These are phyloP conservation scores for Carex scoparia DNA, from an alignment of 176 grass and related monocot species.

Conservation along the genomic window DNA sequence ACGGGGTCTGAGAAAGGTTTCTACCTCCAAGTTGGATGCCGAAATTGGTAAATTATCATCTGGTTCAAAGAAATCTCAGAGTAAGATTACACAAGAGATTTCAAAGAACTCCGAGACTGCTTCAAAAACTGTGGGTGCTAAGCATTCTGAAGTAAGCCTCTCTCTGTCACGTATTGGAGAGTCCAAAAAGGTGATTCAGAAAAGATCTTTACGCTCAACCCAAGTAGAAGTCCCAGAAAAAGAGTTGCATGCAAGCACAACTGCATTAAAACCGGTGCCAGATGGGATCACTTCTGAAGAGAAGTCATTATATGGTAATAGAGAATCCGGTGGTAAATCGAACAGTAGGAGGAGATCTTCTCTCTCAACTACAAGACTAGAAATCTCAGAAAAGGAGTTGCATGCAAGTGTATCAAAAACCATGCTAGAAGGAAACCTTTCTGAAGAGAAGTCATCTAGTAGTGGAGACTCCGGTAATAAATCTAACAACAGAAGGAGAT, in stretches of 20 bases:
- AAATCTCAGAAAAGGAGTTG: constrained; percentile 24
- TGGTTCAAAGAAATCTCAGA: neutral
- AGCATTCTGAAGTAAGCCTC: neutral
- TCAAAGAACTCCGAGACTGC: neutral
- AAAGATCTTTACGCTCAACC: constrained; percentile 14
- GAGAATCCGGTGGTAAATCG: constrained; percentile 20
- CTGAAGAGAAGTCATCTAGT: neutral
- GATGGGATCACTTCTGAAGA: neutral
- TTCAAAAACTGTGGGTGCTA: constrained; percentile 5
- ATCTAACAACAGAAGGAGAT: constrained; percentile 22
- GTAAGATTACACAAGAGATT: neutral
- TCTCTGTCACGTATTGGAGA: neutral
- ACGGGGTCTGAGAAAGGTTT: constrained; percentile 62
- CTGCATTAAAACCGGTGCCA: constrained; percentile 21
- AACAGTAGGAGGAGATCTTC: constrained; percentile 23
- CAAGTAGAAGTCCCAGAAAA: constrained; percentile 3
- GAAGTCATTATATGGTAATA: neutral
- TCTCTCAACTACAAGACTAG: neutral
- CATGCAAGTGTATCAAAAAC: constrained; percentile 30
- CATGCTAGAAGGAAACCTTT: neutral
- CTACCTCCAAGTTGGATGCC: constrained; percentile 35
- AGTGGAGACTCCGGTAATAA: constrained; percentile 23
- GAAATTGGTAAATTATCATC: constrained; percentile 3
- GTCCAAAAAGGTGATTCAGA: constrained; percentile 2
- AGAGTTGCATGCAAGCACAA: constrained; percentile 35